Conservation (phyloP, 2,329 filamentous ascomycete genomes). For the Fusarium metavorans region DNA sequence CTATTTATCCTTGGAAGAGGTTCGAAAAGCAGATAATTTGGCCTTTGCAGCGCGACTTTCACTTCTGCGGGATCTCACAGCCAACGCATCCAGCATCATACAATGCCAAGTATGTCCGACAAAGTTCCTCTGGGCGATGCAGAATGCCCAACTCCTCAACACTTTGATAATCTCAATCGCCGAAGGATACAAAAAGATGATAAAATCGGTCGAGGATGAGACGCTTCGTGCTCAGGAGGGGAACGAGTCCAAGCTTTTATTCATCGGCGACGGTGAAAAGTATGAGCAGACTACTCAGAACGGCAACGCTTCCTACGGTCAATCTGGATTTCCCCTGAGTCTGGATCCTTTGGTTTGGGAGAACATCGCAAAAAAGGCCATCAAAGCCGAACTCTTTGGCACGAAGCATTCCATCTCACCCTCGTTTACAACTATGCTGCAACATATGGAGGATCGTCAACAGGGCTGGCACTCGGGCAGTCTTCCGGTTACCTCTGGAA, state of each 20-base stretch:
- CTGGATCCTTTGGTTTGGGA: constrained; percentile 37
- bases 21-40: constrained; percentile 32
- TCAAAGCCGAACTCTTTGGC: constrained; percentile 39
- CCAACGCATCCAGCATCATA: constrained; percentile 27
- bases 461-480: constrained; percentile 39
- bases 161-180: constrained; percentile 41
- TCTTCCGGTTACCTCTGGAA: constrained; percentile 7
- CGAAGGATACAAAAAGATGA: constrained; percentile 40
- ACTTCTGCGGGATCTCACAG: constrained; percentile 31
- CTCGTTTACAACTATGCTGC: constrained; percentile 29
- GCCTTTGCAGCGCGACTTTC: constrained; percentile 33
- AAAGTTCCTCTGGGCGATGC: constrained; percentile 44
- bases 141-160: constrained; percentile 42
- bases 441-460: constrained; percentile 43
- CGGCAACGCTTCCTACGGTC: background rate
- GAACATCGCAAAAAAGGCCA: constrained; percentile 29
- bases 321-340: constrained; percentile 17
- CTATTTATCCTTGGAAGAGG: constrained; percentile 42
- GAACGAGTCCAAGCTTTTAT: constrained; percentile 29
- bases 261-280: constrained; percentile 23
- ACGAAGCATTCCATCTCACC: background rate
- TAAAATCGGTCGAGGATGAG: constrained; percentile 37
- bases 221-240: constrained; percentile 26
- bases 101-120: constrained; percentile 40
- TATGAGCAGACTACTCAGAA: background rate